Evolutionary conservation across 371 early-diverging fungal species (phyloP).

Genomic region (Mortierella sp.): DNA sequence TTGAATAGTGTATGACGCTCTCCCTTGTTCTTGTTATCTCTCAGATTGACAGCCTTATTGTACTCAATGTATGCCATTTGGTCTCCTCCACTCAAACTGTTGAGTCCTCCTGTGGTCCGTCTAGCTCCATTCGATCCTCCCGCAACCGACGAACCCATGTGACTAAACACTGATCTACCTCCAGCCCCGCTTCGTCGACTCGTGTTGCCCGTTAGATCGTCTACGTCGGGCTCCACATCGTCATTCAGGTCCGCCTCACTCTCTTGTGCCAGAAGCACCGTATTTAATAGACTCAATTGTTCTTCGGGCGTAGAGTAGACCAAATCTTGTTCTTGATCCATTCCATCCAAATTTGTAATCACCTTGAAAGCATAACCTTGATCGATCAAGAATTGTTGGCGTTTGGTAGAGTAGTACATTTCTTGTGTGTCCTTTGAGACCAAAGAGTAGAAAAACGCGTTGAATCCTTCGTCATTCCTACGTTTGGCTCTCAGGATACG

Average conservation of each 20-base stretch:
- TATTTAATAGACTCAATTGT: slow-evolving; percentile 92
- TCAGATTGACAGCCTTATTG: slow-evolving; percentile 43
- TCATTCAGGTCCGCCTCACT: slow-evolving; percentile 73
- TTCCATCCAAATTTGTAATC: slow-evolving; percentile 84
- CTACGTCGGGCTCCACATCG: slow-evolving; percentile 62
- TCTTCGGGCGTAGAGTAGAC: slow-evolving; percentile 78
- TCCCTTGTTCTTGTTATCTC: slow-evolving; percentile 55
- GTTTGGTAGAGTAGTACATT: slow-evolving; percentile 98
- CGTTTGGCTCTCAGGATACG: slow-evolving; percentile 99
- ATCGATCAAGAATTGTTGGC: slow-evolving; percentile 99
- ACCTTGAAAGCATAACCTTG: slow-evolving; percentile 99
- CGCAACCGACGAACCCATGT: slow-evolving; percentile 29
- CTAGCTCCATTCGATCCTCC: slow-evolving; percentile 32
- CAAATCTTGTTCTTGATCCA: slow-evolving; percentile 82
- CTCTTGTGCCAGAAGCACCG: slow-evolving; percentile 88
- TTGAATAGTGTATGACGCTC: slow-evolving; percentile 82
- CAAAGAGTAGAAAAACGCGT: slow-evolving; percentile 98
- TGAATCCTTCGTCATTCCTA: slow-evolving; percentile 96
- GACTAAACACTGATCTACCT: slow-evolving; percentile 41
- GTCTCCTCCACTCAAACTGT: slow-evolving; percentile 91
- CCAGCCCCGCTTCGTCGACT: slow-evolving; percentile 49
- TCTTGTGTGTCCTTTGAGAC: slow-evolving; percentile 99
- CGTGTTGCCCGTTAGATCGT: slow-evolving; percentile 59
- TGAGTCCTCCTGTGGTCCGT: slow-evolving; percentile 74
- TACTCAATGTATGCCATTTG: slow-evolving; percentile 96